Base-by-base conservation (phyloP, 352 stramenopile genomes). In the Pythium dissotocum region DNA sequence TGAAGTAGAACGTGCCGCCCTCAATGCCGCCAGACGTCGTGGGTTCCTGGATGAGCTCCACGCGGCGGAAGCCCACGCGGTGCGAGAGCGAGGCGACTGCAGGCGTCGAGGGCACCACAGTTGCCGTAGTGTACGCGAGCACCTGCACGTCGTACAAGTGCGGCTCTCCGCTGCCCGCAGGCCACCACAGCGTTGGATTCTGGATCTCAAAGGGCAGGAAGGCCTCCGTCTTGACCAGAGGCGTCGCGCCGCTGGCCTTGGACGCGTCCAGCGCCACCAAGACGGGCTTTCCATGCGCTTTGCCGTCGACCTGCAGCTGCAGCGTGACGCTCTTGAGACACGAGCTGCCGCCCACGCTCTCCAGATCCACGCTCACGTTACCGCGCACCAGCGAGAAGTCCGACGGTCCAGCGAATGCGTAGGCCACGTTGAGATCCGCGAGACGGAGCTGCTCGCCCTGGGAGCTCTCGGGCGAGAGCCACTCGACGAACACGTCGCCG, bases 1-100 rank as follows among this genome's bases (percentile, higher is more conserved):
- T 76, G 66, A 94, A 94, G 72, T 81, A 90, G 53, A 95, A 95
- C 9, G 79, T 89, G 33, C 83, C 73, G 32, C 87, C 83, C 8
- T 53, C 62, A 32, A 77, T 68, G 24, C 77, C 75, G 7, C 78
- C 80, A 49, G 75, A 75, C n/a, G 67, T 67, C 8, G 78, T 89
- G 36, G 77, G 70, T 10, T 86, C 67, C 55, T 93, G 79, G 42
- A 88, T 53, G 2, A 95, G 73, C 55, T 88, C 75, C n/a, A 93
- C 65, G 6, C 67, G 72, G 0, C 87, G 85, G 65, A 94, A 76
- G 32, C 85, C 85, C 28, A 79, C 70, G 26, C 78, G 76, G 44
- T 91, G 84, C 35, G 59, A 72, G 18, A 70, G 33, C 53, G 58
- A 58, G 12, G 57, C 46, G 10, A 61, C 32, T 12, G 33, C 16